These are phyloP conservation scores for Colletotrichum sp. DNA, from an alignment of 2,329 filamentous ascomycete genomes.

Conservation along the genomic window DNA sequence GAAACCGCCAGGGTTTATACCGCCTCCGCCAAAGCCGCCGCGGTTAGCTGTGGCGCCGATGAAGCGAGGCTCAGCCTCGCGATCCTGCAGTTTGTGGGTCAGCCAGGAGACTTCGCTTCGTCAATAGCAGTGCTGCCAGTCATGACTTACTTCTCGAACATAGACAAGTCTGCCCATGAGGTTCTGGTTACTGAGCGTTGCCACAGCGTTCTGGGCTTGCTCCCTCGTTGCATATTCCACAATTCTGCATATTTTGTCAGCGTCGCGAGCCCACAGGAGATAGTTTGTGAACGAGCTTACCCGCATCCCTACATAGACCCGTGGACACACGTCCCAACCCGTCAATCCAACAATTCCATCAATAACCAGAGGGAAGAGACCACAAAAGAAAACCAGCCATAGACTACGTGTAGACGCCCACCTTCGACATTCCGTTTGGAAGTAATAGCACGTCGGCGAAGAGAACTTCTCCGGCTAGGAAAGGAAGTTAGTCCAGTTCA, in stretches of 20 bases:
- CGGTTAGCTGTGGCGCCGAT: constrained; percentile 73
- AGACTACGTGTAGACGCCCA: constrained; percentile 92
- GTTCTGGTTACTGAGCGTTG: constrained; percentile 98
- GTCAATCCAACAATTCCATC: constrained; percentile 98
- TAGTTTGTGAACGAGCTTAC: constrained; percentile 62
- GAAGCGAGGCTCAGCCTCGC: constrained; percentile 97
- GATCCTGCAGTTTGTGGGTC: constrained; percentile 69
- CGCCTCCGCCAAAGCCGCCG: constrained; percentile 66
- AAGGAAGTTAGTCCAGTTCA: constrained; percentile 30
- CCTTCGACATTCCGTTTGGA: constrained; percentile 99
- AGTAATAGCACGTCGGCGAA: constrained; percentile 99
- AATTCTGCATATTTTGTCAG: constrained; percentile 70
- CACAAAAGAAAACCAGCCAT: constrained; percentile 81
- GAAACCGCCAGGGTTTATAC: constrained; percentile 53
- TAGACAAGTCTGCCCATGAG: constrained; percentile 98
- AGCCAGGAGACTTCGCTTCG: background rate
- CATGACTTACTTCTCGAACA: constrained; percentile 83
- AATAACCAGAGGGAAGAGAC: constrained; percentile 64
- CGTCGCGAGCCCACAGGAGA: background rate
- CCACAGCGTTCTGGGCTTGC: constrained; percentile 96
- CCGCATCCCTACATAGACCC: constrained; percentile 99
- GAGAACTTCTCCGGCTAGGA: constrained; percentile 94
- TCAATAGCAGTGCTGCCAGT: background rate
- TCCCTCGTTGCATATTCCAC: constrained; percentile 99
- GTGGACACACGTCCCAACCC: constrained; percentile 90